These are phyloP conservation scores for Priceomyces fermenticarens DNA, from an alignment of 805 yeast genomes.

Conservation along the genomic window DNA sequence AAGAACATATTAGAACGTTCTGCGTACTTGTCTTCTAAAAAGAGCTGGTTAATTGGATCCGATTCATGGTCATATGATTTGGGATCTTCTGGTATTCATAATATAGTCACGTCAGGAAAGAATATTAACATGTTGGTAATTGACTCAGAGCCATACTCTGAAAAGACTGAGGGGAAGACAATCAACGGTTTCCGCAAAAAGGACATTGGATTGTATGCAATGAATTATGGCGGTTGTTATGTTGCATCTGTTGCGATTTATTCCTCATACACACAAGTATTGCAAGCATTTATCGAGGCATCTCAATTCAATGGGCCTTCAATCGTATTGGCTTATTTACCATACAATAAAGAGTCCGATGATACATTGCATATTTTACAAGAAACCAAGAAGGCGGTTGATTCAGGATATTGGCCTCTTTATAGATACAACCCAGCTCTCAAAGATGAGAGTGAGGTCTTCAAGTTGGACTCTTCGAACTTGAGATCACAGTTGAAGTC, in stretches of 20 bases:
- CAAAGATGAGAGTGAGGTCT: slow-evolving; percentile 50
- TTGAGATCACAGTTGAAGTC: slow-evolving; percentile 72
- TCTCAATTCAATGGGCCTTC: slow-evolving; percentile 87
- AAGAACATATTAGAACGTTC: slow-evolving; percentile 44
- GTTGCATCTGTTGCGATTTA: slow-evolving; percentile 95
- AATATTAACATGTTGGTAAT: slow-evolving; percentile 82
- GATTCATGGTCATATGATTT: slow-evolving; percentile 94
- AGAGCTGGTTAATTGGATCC: slow-evolving; percentile 87
- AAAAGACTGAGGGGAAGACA: slow-evolving; percentile 25
- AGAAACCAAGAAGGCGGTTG: slow-evolving; percentile 87
- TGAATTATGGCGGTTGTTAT: slow-evolving; percentile 85
- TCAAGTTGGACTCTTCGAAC: slow-evolving; percentile 81
- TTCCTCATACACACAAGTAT: slow-evolving; percentile 87
- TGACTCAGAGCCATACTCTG: slow-evolving; percentile 73
- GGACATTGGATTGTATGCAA: slow-evolving; percentile 90
- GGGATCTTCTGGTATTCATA: slow-evolving; percentile 89
- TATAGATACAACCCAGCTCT: slow-evolving; percentile 76
- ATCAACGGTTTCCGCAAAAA: slow-evolving; percentile 65
- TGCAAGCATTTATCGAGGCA: slow-evolving; percentile 90
- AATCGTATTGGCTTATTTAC: slow-evolving; percentile 84
- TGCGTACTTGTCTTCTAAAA: slow-evolving; percentile 44
- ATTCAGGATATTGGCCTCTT: slow-evolving; percentile 94
- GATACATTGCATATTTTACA: slow-evolving; percentile 71
- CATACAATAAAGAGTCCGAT: slow-evolving; percentile 63
- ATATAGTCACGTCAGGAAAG: slow-evolving; percentile 68